These are phyloP conservation scores for Lomentospora prolificans DNA, from an alignment of 2,329 filamentous ascomycete species.

Conservation along the genomic window DNA sequence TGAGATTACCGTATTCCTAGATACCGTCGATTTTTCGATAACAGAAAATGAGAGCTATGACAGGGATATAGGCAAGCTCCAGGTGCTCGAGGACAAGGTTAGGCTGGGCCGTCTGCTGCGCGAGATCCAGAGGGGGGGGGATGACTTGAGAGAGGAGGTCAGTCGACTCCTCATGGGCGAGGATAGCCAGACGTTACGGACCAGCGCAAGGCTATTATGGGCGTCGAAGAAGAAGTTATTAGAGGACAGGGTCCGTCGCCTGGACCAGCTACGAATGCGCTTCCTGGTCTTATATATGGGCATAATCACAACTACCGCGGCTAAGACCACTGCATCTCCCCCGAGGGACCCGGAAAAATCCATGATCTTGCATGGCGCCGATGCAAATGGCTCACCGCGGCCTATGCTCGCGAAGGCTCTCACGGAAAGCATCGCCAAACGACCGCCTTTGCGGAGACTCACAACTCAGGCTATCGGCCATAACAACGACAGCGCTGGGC, in stretches of 20 bases:
- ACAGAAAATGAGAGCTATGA: conserved; percentile 57
- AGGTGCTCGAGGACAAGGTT: conserved; percentile 52
- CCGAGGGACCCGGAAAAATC: conserved; percentile 8
- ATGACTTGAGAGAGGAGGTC: conserved; percentile 52
- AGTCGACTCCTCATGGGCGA: conserved; percentile 39
- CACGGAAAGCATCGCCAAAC: conserved; percentile 32
- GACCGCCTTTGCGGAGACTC: conserved; percentile 40
- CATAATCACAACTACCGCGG: conserved; percentile 29
- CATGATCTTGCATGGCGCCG: conserved; percentile 13
- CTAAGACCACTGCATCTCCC: conserved; percentile 14
- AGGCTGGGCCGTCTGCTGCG: conserved; percentile 47
- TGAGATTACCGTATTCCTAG: conserved; percentile 48
- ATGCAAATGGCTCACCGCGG: conserved; percentile 17
- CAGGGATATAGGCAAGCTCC: conserved; percentile 46
- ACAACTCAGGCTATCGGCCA: conserved; percentile 45
- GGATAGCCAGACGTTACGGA: conserved; percentile 33
- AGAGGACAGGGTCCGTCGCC: conserved; percentile 46
- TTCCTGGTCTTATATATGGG: conserved; percentile 57
- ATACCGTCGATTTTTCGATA: conserved; percentile 51
- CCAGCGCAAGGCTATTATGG: conserved; percentile 46
- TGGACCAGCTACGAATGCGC: conserved; percentile 54
- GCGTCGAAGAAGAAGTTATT: conserved; percentile 41
- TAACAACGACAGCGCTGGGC: conserved; percentile 34
- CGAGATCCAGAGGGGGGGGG: conserved; percentile 51
- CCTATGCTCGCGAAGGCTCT: conserved; percentile 26